Conservation (phyloP, 805 yeast species). For the Metschnikowia rubicola region DNA sequence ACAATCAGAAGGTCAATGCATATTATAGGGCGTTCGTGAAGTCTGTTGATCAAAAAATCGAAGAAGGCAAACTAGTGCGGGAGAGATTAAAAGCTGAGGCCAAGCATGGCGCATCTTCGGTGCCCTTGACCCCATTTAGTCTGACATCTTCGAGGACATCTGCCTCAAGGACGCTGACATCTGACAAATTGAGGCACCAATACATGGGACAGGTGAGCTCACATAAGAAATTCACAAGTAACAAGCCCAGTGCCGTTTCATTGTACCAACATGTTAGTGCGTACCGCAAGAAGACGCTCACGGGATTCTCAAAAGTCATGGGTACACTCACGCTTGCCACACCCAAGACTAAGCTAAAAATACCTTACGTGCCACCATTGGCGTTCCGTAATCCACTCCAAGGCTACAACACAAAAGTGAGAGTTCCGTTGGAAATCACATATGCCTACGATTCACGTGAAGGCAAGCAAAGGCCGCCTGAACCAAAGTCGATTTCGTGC, state of each 20-base stretch:
- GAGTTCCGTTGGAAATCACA: conserved; percentile 32
- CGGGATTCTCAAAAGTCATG: conserved; percentile 28
- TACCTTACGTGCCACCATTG: conserved; percentile 33
- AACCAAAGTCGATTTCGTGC: conserved; percentile 30
- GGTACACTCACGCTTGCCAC: conserved; percentile 36
- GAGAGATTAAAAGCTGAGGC: conserved; percentile 7
- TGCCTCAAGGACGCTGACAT: not conserved
- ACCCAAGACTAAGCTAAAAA: conserved; percentile 28
- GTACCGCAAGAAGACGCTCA: conserved; percentile 31
- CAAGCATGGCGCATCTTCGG: not conserved
- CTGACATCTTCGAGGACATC: conserved; percentile 12
- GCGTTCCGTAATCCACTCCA: conserved; percentile 21
- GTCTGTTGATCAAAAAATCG: conserved; percentile 27
- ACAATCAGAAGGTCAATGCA: conserved; percentile 20
- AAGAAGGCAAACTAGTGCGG: conserved; percentile 14
- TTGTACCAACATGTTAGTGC: conserved; percentile 32
- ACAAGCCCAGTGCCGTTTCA: conserved; percentile 10
- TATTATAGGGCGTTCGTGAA: conserved; percentile 35
- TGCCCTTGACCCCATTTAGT: conserved; percentile 10
- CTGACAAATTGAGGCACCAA: conserved; percentile 29
- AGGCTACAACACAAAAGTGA: conserved; percentile 18
- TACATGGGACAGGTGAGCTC: conserved; percentile 26
- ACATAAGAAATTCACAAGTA: conserved; percentile 14
- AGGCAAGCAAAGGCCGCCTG: conserved; percentile 22
- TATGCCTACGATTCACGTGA: conserved; percentile 19